A percentile compares a stretch with the other conserved stretches of the same genome.
phyloP scores from a whole-genome alignment of 331 rosid species.

The Malus hybrid region DNA sequence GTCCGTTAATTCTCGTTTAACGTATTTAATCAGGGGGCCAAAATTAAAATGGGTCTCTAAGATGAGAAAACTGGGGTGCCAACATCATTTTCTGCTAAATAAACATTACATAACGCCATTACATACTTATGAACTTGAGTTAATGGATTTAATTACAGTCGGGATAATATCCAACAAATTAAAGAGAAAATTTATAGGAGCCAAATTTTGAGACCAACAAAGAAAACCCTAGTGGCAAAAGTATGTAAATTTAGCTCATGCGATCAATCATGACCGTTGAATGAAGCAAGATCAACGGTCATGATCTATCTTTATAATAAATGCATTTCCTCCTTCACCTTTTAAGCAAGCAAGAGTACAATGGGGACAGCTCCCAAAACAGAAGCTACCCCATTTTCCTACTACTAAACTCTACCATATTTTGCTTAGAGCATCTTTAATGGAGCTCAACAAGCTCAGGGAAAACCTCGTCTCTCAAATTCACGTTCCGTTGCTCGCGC shows the following conservation, averaged over 20 bases:
- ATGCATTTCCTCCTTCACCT: conserved; percentile 25
- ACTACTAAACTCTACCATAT: background rate
- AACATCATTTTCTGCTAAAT: background rate
- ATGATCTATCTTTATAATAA: conserved; percentile 13
- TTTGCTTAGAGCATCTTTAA: conserved; percentile 23
- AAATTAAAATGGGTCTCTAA: too few relatives aligned
- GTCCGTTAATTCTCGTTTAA: too few relatives aligned
- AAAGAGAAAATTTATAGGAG: background rate
- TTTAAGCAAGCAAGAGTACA: conserved; percentile 37
- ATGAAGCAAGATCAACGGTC: conserved; percentile 23
- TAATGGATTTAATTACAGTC: conserved; percentile 25
- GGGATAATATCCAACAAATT: conserved; percentile 13
- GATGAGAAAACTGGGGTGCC: too few relatives aligned
- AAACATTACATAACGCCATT: conserved; percentile 28
- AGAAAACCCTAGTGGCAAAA: background rate
- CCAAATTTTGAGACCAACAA: conserved; percentile 7
- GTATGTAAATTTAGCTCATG: too few relatives aligned
- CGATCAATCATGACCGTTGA: conserved; percentile 32
- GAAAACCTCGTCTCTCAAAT: conserved; percentile 29
- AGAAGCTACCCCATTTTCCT: conserved; percentile 14
- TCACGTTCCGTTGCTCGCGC: conserved; percentile 10
- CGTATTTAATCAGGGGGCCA: too few relatives aligned
- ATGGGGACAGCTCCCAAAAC: conserved; percentile 7
- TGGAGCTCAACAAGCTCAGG: conserved; percentile 43
- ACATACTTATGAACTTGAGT: conserved; percentile 15